phyloP scores from a whole-genome alignment of 495 filamentous ascomycete species.

The Penicillium roqueforti region DNA sequence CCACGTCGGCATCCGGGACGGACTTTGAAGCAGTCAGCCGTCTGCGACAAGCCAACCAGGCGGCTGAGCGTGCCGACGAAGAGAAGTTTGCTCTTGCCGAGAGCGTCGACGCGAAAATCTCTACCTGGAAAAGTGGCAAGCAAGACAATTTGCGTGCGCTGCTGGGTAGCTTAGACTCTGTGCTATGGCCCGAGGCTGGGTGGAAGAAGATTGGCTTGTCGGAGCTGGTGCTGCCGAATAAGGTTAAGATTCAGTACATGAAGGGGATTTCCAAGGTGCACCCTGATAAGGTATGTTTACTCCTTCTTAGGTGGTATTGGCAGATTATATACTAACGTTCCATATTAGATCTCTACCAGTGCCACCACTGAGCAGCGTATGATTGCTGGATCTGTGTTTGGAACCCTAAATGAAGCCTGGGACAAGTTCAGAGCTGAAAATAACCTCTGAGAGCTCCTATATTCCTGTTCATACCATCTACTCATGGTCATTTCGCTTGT shows the following conservation, averaged over 20 bases:
- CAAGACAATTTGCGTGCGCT: conserved; percentile 88
- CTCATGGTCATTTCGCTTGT: not conserved
- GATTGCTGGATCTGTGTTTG: conserved; percentile 88
- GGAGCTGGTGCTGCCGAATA: conserved; percentile 81
- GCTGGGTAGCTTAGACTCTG: conserved; percentile 78
- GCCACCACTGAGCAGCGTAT: conserved; percentile 93
- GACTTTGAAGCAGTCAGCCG: conserved; percentile 64
- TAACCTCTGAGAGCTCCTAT: conserved; percentile 32
- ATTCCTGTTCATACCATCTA: conserved; percentile 9
- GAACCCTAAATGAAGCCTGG: conserved; percentile 94
- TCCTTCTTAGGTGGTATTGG: not conserved
- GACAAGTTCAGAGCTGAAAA: conserved; percentile 96
- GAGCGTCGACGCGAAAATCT: conserved; percentile 70
- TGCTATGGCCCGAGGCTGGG: conserved; percentile 85
- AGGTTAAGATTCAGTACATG: conserved; percentile 97
- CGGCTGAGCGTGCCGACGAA: conserved; percentile 76
- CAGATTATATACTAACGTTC: conserved; percentile 1
- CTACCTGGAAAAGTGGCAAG: conserved; percentile 81
- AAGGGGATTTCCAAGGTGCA: conserved; percentile 98
- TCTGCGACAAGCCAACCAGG: conserved; percentile 75
- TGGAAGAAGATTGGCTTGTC: conserved; percentile 97
- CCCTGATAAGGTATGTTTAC: conserved; percentile 83
- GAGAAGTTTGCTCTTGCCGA: conserved; percentile 90
- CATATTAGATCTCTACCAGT: conserved; percentile 67
- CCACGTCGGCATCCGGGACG: conserved; percentile 20